These are phyloP conservation scores for Cucurbita maxima DNA, from an alignment of 306 rosid species.

Conservation along the genomic window DNA sequence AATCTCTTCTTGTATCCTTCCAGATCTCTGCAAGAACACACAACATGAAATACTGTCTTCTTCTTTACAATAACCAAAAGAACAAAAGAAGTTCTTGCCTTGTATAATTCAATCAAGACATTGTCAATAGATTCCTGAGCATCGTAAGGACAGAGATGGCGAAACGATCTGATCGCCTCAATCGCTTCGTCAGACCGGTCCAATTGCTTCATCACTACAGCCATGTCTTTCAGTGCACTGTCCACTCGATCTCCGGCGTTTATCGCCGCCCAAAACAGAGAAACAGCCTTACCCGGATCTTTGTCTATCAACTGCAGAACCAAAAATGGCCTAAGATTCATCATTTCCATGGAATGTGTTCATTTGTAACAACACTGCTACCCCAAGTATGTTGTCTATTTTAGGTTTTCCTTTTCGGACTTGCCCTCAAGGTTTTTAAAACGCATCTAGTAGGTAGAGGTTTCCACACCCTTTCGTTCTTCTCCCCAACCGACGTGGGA, in stretches of 20 bases:
- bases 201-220: constrained; percentile 80
- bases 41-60: not conserved
- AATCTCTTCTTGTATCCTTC: constrained; percentile 84
- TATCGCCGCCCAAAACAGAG: constrained; percentile 83
- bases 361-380: too few relatives aligned
- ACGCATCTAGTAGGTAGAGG: too few relatives aligned
- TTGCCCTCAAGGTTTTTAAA: too few relatives aligned
- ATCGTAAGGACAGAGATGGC: constrained; percentile 67
- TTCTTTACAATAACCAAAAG: not conserved
- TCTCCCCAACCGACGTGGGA: too few relatives aligned
- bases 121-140: constrained; percentile 90
- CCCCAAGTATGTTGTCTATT: too few relatives aligned
- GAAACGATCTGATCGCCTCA: constrained; percentile 80
- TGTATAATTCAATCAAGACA: constrained; percentile 68
- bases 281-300: constrained; percentile 68
- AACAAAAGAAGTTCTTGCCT: constrained; percentile 28
- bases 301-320: constrained; percentile 59
- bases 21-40: constrained; percentile 45
- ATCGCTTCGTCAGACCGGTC: constrained; percentile 79
- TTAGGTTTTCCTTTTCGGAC: too few relatives aligned
- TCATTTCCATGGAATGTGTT: too few relatives aligned
- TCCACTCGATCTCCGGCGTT: constrained; percentile 89
- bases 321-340: not conserved
- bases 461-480: too few relatives aligned
- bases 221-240: constrained; percentile 94